These are phyloP conservation scores for Chamaecyparis obtusa DNA, from an alignment of 75 land plant genomes.

Conservation along the genomic window DNA sequence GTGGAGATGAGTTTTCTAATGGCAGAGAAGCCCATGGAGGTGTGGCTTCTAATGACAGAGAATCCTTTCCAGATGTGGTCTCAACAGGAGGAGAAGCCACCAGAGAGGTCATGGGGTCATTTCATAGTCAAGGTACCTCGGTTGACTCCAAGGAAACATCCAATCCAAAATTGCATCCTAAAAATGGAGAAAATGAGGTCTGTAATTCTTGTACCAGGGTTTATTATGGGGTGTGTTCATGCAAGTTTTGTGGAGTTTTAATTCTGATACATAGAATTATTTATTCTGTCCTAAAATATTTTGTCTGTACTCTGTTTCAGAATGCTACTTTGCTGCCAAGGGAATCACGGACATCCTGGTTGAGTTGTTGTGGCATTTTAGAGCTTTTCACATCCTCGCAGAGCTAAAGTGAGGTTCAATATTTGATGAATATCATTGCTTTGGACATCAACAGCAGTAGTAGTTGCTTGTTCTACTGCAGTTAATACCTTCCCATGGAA, in stretches of 20 bases:
- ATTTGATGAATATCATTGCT: background rate
- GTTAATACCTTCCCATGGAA: background rate
- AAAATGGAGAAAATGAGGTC: conserved; percentile 8
- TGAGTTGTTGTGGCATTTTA: conserved; percentile 9
- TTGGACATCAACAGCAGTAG: background rate
- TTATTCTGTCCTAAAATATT: background rate
- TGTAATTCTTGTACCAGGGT: background rate
- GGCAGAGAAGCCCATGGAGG: background rate
- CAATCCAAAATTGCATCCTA: background rate
- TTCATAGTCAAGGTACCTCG: background rate
- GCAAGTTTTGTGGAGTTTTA: background rate
- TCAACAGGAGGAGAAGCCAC: background rate
- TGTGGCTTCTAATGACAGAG: background rate
- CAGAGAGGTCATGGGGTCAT: background rate
- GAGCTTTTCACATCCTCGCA: background rate
- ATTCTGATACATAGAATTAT: background rate
- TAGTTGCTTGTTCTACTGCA: background rate
- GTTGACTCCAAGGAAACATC: background rate
- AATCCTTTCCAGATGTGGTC: background rate
- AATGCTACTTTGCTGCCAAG: background rate
- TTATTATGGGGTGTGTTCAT: background rate
- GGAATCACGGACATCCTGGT: conserved; percentile 6
- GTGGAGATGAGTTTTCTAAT: background rate
- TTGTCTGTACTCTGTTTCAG: conserved; percentile 4
- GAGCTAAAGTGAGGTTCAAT: background rate